phyloP scores from a whole-genome alignment of 2,329 filamentous ascomycete genomes.

The Zasmidium angulare region DNA sequence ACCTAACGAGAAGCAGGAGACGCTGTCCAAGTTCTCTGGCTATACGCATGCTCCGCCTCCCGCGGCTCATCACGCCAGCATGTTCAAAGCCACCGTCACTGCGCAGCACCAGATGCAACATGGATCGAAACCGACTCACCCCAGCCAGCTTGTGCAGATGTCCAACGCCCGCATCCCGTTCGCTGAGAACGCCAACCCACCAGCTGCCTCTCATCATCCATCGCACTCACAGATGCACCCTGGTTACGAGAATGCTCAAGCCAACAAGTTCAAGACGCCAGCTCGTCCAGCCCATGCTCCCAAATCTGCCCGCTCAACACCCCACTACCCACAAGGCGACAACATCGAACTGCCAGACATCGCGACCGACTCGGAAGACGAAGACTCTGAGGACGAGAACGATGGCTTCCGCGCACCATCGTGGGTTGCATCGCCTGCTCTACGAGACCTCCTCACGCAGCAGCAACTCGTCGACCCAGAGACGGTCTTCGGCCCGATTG shows the following conservation, averaged over 20 bases:
- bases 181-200: constrained; percentile 64
- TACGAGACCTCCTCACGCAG: constrained; percentile 70
- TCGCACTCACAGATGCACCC: constrained; percentile 31
- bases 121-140: constrained; percentile 54
- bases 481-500: constrained; percentile 83
- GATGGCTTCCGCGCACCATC: constrained; percentile 63
- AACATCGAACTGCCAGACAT: constrained; percentile 92
- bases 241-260: constrained; percentile 8
- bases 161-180: constrained; percentile 89
- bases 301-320: constrained; percentile 71
- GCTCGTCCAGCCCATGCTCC: constrained; percentile 51
- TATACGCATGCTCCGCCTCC: constrained; percentile 60
- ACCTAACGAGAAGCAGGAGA: constrained; percentile 49
- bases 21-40: constrained; percentile 60
- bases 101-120: constrained; percentile 66
- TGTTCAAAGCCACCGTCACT: constrained; percentile 67
- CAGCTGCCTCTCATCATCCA: constrained; percentile 25
- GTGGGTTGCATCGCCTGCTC: constrained; percentile 86
- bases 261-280: constrained; percentile 64
- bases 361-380: constrained; percentile 88
- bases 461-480: constrained; percentile 87
- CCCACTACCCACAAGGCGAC: constrained; percentile 85
- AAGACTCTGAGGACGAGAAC: constrained; percentile 61
- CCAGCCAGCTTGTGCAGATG: constrained; percentile 81
- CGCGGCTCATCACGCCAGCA: constrained; percentile 48